phyloP scores from a whole-genome alignment of 2,329 filamentous ascomycete species.

The Fusarium sp. region DNA sequence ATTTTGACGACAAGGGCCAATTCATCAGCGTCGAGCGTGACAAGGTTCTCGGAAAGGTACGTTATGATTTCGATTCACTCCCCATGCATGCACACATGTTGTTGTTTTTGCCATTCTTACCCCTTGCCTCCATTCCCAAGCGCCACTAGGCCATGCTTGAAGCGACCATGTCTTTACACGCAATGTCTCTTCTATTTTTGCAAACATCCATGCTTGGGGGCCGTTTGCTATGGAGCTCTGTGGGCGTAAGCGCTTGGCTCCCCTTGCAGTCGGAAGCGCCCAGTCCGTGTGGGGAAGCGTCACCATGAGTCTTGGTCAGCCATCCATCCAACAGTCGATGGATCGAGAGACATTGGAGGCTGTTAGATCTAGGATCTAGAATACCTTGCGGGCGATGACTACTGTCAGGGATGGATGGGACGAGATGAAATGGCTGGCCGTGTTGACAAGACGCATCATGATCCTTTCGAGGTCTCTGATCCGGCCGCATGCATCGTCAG shows the following conservation, averaged over 20 bases:
- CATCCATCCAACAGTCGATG: slow-evolving; percentile 21
- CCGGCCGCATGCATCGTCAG: slow-evolving; percentile 31
- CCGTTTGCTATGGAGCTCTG: slow-evolving; percentile 33
- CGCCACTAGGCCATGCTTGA: slow-evolving; percentile 20
- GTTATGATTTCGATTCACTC: slow-evolving; percentile 48
- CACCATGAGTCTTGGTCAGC: slow-evolving; percentile 28
- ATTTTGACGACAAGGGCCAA: slow-evolving; percentile 87
- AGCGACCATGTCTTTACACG: slow-evolving; percentile 17
- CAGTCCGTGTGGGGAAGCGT: slow-evolving; percentile 37
- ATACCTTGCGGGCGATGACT: slow-evolving; percentile 25
- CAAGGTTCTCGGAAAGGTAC: slow-evolving; percentile 85
- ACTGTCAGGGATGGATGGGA: slow-evolving; percentile 19
- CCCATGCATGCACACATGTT: slow-evolving; percentile 14
- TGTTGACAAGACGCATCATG: slow-evolving; percentile 19
- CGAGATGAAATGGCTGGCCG: slow-evolving; percentile 13
- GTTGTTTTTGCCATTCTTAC: slow-evolving; percentile 31
- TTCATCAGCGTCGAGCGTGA: slow-evolving; percentile 89
- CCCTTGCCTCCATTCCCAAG: slow-evolving; percentile 33
- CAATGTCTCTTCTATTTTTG: slow-evolving; percentile 42
- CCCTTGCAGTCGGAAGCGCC: slow-evolving; percentile 42
- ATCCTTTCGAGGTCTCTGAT: slow-evolving; percentile 30
- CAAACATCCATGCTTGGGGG: slow-evolving; percentile 24
- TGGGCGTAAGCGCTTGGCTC: slow-evolving; percentile 40
- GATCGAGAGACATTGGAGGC: slow-evolving; percentile 18
- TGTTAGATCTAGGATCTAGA: slow-evolving; percentile 28